Percentiles rank a stretch among this genome's conserved stretches.
These are phyloP conservation scores for Podaxis mareebaensis DNA, from an alignment of 768 basidiomycete species.

Conservation along the genomic window DNA sequence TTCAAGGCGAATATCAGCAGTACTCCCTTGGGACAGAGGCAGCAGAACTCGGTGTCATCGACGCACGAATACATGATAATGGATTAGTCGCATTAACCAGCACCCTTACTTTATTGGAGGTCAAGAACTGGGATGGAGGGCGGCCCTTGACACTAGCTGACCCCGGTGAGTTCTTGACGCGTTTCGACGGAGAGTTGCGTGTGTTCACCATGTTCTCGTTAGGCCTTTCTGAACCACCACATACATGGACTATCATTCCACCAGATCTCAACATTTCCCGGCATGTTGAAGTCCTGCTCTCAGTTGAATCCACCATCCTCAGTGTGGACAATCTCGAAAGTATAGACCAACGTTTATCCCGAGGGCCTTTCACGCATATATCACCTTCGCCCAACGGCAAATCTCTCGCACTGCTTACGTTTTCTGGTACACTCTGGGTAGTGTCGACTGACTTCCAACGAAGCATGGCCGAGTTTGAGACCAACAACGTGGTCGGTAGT, in stretches of 20 bases:
- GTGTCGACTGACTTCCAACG: constrained; percentile 94
- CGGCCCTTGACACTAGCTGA: constrained; percentile 72
- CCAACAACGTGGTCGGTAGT: constrained; percentile 50
- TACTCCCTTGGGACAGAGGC: constrained; percentile 83
- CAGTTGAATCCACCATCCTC: constrained; percentile 77
- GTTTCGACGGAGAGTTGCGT: constrained; percentile 8
- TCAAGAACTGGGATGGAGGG: constrained; percentile 85
- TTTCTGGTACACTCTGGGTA: constrained; percentile 77
- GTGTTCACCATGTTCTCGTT: constrained; percentile 4
- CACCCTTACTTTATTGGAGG: constrained; percentile 74
- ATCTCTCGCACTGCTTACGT: constrained; percentile 81
- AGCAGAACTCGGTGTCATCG: constrained; percentile 77
- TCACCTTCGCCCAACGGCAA: constrained; percentile 94
- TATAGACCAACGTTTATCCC: constrained; percentile 83
- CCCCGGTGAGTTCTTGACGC: constrained; percentile 53
- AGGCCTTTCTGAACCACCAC: constrained; percentile 76
- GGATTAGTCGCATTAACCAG: constrained; percentile 87
- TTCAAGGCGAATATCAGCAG: constrained; percentile 84
- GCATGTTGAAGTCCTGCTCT: constrained; percentile 87
- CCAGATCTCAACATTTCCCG: constrained; percentile 88
- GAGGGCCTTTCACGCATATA: constrained; percentile 87
- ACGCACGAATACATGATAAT: constrained; percentile 82
- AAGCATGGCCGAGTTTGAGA: constrained; percentile 85
- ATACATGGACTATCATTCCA: constrained; percentile 86
- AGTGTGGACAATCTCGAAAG: constrained; percentile 88